Base-by-base conservation (phyloP, 352 stramenopile species). In the Globisporangium nunn region DNA sequence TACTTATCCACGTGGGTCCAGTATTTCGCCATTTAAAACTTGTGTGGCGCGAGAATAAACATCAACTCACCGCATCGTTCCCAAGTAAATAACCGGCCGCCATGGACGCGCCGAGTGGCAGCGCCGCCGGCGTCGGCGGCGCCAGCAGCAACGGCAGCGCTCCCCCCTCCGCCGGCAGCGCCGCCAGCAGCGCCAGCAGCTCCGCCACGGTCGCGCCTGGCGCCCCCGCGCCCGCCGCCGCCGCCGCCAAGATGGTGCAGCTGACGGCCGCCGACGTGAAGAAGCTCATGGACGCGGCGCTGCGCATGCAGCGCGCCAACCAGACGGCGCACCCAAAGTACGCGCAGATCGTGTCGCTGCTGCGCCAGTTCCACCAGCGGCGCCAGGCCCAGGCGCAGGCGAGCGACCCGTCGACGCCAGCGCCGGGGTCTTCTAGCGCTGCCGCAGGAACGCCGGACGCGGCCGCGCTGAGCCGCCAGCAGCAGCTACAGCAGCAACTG, bases 301-400 rank as follows among this genome's bases (percentile, higher is more conserved):
- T 92, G 60, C 83, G 76, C 35, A 91, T 95, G 83, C 75, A 92
- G 62, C 69, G 73, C 45, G 70, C 77, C 50, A 81, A 86, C 35
- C 79, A 92, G 54, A 93, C 85, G 54, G 56, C 66, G 53, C 81
- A 93, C 63, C 83, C 81, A 18, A 91, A 91, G 68, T 95, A 95
- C 68, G 66, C 83, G 58, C 85, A 93, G 68, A 92, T 95, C 62
- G 75, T 93, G 31, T 50, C 59, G 53, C 59, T 95, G 6, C 66
- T 95, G 56, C 79, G 80, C 29, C 75, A 91, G 62, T 91, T 91
- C 47, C 85, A 95, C 52, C 74, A 81, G 43, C 67, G 63, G 6
- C 53, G 64, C 8, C 54, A 66, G 28, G 53, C 51, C 31, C 50
- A 56, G 5, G 39, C 14, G 29, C 30, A 49, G 5, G 18, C 8